These are phyloP conservation scores for Incumbomyces delicatus DNA, from an alignment of 2,329 filamentous ascomycete genomes.

Conservation along the genomic window DNA sequence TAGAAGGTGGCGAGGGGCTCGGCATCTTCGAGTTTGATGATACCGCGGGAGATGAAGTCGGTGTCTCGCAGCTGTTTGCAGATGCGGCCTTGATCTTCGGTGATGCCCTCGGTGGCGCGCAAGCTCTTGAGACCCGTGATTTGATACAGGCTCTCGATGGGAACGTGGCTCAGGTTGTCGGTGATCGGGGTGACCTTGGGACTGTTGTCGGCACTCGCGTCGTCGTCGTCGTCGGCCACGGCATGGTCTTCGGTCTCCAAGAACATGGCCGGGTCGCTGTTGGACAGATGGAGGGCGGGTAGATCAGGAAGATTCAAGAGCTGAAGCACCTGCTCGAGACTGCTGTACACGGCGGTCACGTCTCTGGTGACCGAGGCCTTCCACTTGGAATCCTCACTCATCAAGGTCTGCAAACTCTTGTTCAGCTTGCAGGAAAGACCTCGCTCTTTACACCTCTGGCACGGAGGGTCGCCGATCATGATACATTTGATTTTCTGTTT, in stretches of 20 bases:
- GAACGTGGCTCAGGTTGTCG: conserved; percentile 25
- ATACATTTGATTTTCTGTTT: conserved; percentile 46
- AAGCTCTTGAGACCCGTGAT: conserved; percentile 25
- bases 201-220: conserved; percentile 31
- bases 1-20: conserved; percentile 34
- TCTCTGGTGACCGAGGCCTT: conserved; percentile 27
- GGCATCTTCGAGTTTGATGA: conserved; percentile 35
- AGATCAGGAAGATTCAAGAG: conserved; percentile 30
- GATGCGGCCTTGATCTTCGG: conserved; percentile 22
- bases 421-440: conserved; percentile 43
- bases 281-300: conserved; percentile 27
- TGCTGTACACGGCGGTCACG: conserved; percentile 23
- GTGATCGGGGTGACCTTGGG: conserved; percentile 22
- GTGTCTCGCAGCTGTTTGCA: conserved; percentile 30
- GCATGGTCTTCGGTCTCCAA: conserved; percentile 30
- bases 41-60: conserved; percentile 43
- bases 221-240: conserved; percentile 37
- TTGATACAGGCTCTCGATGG: conserved; percentile 29
- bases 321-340: conserved; percentile 27
- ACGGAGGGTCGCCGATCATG: conserved; percentile 41
- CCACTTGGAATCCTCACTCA: conserved; percentile 39
- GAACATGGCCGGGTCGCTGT: conserved; percentile 21
- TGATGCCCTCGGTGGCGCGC: conserved; percentile 24
- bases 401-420: conserved; percentile 42
- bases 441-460: conserved; percentile 41